Conservation (phyloP, 2,329 filamentous ascomycete species). For the Trichoderma sp. region DNA sequence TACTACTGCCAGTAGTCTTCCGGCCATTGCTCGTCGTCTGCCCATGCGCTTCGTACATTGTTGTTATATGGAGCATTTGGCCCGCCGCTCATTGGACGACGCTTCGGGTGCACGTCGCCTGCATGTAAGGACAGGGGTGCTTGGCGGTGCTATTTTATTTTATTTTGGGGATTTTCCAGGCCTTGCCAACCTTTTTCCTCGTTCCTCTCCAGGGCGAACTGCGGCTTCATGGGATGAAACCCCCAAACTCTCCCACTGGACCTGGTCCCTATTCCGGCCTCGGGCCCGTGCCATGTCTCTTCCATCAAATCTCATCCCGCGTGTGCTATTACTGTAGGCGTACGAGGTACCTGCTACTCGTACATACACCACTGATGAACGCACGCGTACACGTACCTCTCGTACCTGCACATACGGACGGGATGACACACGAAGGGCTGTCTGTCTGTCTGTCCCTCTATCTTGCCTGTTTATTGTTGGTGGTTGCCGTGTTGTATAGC, state of each 20-base stretch:
- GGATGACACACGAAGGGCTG: background rate
- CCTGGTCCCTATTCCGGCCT: background rate
- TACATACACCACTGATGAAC: background rate
- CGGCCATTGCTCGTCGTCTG: background rate
- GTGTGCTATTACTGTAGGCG: background rate
- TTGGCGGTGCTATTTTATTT: constrained; percentile 9
- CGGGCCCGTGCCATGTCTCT: background rate
- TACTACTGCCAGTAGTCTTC: background rate
- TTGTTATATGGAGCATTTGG: background rate
- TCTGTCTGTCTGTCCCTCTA: background rate
- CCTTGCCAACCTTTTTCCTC: background rate
- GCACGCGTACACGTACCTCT: background rate
- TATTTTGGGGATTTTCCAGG: background rate
- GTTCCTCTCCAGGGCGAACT: background rate
- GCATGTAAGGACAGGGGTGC: background rate
- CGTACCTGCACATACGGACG: background rate
- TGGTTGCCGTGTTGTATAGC: background rate
- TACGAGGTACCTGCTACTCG: background rate
- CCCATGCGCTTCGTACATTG: background rate
- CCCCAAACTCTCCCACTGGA: background rate
- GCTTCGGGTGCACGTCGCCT: constrained; percentile 14
- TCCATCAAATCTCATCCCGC: background rate
- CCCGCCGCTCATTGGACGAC: background rate
- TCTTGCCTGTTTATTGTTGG: background rate
- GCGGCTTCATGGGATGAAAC: background rate